Evolutionary conservation across 495 filamentous ascomycete species (phyloP).

Genomic region (Penicillium flavigenum): DNA sequence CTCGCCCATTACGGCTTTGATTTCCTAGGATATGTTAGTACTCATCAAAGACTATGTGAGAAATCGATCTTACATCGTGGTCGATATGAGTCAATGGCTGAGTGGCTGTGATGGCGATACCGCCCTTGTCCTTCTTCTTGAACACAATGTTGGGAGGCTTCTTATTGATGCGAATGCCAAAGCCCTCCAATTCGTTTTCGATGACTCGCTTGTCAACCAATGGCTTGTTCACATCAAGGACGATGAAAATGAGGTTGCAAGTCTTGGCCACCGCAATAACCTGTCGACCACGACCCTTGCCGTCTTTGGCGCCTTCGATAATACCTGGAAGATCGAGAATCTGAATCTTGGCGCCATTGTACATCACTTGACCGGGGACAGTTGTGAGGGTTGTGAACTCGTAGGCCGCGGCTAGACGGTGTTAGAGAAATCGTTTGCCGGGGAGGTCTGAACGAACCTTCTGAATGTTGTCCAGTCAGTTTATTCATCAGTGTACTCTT

Average conservation of each 20-base stretch:
- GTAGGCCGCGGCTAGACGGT: constrained; percentile 73
- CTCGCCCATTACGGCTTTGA: constrained; percentile 95
- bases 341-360: constrained; percentile 97
- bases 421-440: constrained; percentile 18
- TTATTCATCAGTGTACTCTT: constrained; percentile 96
- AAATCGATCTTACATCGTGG: constrained; percentile 59
- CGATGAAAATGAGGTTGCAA: constrained; percentile 98
- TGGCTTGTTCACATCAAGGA: constrained; percentile 97
- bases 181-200: constrained; percentile 94
- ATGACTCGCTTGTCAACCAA: constrained; percentile 96
- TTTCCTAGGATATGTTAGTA: constrained; percentile 59
- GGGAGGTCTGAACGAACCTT: constrained; percentile 51
- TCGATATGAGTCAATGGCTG: constrained; percentile 89
- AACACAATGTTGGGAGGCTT: constrained; percentile 94
- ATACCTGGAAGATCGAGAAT: constrained; percentile 99
- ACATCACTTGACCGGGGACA: constrained; percentile 92
- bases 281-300: constrained; percentile 95
- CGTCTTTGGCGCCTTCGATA: constrained; percentile 97
- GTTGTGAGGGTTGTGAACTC: constrained; percentile 98
- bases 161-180: constrained; percentile 98
- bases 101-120: constrained; percentile 90
- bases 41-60: not conserved
- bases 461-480: constrained; percentile 94
- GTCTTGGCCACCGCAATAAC: constrained; percentile 99
- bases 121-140: constrained; percentile 99